These are phyloP conservation scores for Phalaenopsis hybrid DNA, from an alignment of 116 monocot genomes.

Conservation along the genomic window DNA sequence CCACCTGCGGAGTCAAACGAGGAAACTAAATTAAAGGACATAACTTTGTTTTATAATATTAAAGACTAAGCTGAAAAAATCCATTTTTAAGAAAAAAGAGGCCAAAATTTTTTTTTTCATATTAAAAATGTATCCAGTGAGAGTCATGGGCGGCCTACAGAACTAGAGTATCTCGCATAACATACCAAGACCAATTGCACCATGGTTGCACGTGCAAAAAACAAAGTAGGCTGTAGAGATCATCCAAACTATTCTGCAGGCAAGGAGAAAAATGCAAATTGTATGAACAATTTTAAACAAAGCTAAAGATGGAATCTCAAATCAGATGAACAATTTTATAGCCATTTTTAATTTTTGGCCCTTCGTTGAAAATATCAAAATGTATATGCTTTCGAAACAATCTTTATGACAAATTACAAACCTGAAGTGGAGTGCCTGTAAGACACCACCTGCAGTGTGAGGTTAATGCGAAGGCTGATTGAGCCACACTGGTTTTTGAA, in stretches of 20 bases:
- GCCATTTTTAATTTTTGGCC: not conserved
- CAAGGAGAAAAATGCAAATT: not conserved
- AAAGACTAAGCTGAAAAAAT: not conserved
- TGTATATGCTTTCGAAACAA: not conserved
- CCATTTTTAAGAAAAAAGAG: not conserved
- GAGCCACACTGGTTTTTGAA: constrained; percentile 59
- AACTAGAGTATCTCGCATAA: not conserved
- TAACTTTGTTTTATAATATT: not conserved
- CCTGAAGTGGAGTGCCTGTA: constrained; percentile 90
- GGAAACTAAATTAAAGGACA: not conserved
- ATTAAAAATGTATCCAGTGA: not conserved
- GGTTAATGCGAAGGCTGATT: constrained; percentile 54
- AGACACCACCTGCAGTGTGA: constrained; percentile 84
- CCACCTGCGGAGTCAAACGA: constrained; percentile 48
- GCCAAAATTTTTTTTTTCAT: no score
- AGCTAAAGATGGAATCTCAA: not conserved
- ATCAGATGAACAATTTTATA: not conserved
- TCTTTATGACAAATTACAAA: constrained; percentile 7
- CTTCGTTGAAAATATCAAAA: not conserved
- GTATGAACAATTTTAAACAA: not conserved
- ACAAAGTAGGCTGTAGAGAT: constrained; percentile 93
- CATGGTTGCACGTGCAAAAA: constrained; percentile 86
- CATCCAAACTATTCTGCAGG: constrained; percentile 84
- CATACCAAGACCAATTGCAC: constrained; percentile 84
- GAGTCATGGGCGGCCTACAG: not conserved